phyloP scores from a whole-genome alignment of 2,329 filamentous ascomycete genomes.

The Botrytis porri region DNA sequence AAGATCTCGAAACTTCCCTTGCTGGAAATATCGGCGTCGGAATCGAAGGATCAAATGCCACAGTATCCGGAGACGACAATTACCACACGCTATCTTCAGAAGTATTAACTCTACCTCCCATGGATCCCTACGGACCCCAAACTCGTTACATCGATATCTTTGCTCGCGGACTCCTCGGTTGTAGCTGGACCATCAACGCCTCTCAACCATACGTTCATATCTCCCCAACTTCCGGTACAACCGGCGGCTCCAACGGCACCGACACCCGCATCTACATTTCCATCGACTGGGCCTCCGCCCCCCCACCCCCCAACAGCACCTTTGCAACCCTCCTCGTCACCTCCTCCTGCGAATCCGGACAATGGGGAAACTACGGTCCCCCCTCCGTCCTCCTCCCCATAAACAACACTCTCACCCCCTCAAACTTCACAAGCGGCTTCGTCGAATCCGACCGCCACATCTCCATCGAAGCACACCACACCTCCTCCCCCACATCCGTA shows the following conservation, averaged over 20 bases:
- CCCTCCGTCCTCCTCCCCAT: conserved; percentile 55
- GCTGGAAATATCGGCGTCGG: conserved; percentile 62
- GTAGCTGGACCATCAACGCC: conserved; percentile 51
- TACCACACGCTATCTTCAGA: conserved; percentile 57
- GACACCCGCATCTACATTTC: conserved; percentile 54
- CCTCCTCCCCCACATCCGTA: conserved; percentile 43
- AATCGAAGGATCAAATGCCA: conserved; percentile 63
- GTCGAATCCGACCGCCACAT: conserved; percentile 60
- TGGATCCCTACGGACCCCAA: conserved; percentile 56
- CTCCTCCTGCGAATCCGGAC: conserved; percentile 42
- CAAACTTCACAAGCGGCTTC: conserved; percentile 54
- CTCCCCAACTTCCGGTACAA: conserved; percentile 48
- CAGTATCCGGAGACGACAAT: conserved; percentile 63
- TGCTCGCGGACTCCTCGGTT: conserved; percentile 51
- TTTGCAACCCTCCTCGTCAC: conserved; percentile 53
- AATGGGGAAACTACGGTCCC: conserved; percentile 44
- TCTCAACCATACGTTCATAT: conserved; percentile 51
- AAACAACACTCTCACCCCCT: conserved; percentile 47
- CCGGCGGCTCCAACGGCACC: conserved; percentile 46
- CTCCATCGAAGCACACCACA: conserved; percentile 54
- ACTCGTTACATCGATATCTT: conserved; percentile 63
- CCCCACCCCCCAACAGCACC: conserved; percentile 42
- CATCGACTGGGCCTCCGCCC: conserved; percentile 53
- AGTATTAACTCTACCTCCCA: conserved; percentile 51
- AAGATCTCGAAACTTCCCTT: conserved; percentile 54